Percentiles rank a stretch among this genome's conserved stretches.
Conservation (phyloP, 805 yeast species). For the Candida argentea region DNA sequence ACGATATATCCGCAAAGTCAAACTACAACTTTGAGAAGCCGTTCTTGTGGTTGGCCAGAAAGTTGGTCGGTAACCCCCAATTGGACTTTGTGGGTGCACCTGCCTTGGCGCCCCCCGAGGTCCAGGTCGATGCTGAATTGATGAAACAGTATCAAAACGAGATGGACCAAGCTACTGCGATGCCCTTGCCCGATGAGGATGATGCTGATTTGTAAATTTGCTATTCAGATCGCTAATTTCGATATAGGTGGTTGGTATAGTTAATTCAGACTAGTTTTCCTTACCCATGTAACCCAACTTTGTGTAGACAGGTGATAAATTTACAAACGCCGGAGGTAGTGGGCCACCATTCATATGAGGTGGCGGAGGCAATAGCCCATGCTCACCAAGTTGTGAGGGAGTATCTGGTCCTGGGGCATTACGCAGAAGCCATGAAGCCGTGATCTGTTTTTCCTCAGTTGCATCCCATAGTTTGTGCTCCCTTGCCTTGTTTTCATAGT, state of each 20-base stretch:
- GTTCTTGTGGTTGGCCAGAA: constrained; percentile 99
- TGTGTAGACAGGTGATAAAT: too few species aligned
- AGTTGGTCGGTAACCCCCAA: constrained; percentile 95
- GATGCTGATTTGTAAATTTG: constrained; percentile 99
- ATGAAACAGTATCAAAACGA: constrained; percentile 99
- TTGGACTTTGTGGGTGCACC: constrained; percentile 98
- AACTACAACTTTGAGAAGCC: constrained; percentile 99
- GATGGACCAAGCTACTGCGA: constrained; percentile 98
- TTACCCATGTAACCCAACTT: too few species aligned
- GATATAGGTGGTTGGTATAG: too few species aligned
- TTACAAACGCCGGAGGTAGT: constrained; percentile 25
- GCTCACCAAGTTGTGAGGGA: neutral
- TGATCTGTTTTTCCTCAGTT: constrained; percentile 22
- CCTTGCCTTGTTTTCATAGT: constrained; percentile 44
- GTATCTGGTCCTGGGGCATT: constrained; percentile 1
- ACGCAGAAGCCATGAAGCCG: constrained; percentile 25
- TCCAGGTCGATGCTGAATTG: constrained; percentile 89
- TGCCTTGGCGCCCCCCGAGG: constrained; percentile 99
- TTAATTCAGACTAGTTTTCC: too few species aligned
- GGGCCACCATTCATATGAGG: constrained; percentile 22
- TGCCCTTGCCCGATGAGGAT: constrained; percentile 99
- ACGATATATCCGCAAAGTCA: constrained; percentile 98
- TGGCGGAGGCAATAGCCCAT: constrained; percentile 20
- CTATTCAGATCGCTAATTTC: too few species aligned
- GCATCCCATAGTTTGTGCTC: constrained; percentile 24